Conservation (phyloP, 768 basidiomycete species). For the Pisolithus marmoratus region DNA sequence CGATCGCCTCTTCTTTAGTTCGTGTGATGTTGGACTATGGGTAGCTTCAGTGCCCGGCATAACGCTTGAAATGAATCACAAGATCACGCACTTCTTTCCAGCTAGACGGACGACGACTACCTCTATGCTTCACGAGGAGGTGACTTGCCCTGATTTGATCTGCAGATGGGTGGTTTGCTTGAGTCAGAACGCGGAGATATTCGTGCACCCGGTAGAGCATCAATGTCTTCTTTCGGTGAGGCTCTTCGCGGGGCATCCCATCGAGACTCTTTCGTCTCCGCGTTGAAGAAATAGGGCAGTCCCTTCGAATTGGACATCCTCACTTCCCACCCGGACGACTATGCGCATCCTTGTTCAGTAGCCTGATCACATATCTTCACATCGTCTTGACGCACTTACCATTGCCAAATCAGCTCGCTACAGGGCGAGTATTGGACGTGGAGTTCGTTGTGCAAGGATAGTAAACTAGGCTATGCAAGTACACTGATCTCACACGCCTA, state of each 20-base stretch:
- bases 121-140: conserved; percentile 86
- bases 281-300: conserved; percentile 87
- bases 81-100: conserved; percentile 68
- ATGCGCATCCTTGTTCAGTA: neutral
- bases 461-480: too few relatives aligned
- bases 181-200: conserved; percentile 28
- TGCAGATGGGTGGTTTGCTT: conserved; percentile 1
- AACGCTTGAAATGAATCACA: conserved; percentile 1
- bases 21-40: conserved; percentile 71
- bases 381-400: neutral
- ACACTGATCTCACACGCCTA: too few relatives aligned
- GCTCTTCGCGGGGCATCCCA: conserved; percentile 74
- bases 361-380: neutral
- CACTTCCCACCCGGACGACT: conserved; percentile 63
- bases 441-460: neutral
- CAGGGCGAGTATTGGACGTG: neutral
- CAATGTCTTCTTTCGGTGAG: conserved; percentile 58
- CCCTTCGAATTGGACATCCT: conserved; percentile 74
- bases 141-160: conserved; percentile 87
- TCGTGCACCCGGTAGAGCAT: conserved; percentile 67
- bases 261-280: conserved; percentile 56
- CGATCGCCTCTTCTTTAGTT: conserved; percentile 83
- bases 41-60: neutral
- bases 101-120: conserved; percentile 71
- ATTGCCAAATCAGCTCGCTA: neutral